A percentile compares a stretch with the other conserved stretches of the same genome.
Conservation (phyloP, 2,329 filamentous ascomycete species). For the Juglanconis oblonga region DNA sequence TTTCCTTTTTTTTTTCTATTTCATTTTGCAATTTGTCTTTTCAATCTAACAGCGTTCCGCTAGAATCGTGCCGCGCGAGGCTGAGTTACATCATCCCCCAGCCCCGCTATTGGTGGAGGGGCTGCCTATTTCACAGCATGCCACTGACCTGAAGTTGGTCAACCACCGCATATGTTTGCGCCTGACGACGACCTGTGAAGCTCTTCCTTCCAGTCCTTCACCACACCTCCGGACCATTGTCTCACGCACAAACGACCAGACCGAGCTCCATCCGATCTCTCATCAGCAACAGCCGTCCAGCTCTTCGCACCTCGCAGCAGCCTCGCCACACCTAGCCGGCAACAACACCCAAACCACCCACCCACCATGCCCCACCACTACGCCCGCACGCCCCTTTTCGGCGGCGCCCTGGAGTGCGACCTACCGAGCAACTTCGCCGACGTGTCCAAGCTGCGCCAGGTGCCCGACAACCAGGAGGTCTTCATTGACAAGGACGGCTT, state of each 20-base stretch:
- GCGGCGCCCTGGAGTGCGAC: conserved; percentile 68
- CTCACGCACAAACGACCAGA: background rate
- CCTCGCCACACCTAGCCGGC: background rate
- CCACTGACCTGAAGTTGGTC: background rate
- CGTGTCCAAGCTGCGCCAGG: conserved; percentile 70
- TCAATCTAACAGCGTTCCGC: no score
- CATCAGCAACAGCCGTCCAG: background rate
- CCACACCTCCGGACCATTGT: background rate
- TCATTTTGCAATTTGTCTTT: background rate
- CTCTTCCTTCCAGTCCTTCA: background rate
- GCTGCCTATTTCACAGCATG: conserved; percentile 1
- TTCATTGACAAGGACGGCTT: conserved; percentile 82
- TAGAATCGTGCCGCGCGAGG: no score
- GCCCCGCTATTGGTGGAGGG: conserved; percentile 14
- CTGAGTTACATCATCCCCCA: background rate
- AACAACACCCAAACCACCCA: background rate
- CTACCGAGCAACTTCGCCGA: conserved; percentile 68
- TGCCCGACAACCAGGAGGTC: conserved; percentile 88
- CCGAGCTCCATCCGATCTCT: background rate
- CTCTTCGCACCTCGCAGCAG: background rate
- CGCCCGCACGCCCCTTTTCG: conserved; percentile 62
- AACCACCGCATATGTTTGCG: background rate
- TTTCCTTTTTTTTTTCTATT: background rate
- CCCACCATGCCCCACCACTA: conserved; percentile 48
- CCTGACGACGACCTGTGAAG: background rate